Evolutionary conservation across 164 flowering plant species (phyloP).

Genomic region (Vitis labrusca): DNA sequence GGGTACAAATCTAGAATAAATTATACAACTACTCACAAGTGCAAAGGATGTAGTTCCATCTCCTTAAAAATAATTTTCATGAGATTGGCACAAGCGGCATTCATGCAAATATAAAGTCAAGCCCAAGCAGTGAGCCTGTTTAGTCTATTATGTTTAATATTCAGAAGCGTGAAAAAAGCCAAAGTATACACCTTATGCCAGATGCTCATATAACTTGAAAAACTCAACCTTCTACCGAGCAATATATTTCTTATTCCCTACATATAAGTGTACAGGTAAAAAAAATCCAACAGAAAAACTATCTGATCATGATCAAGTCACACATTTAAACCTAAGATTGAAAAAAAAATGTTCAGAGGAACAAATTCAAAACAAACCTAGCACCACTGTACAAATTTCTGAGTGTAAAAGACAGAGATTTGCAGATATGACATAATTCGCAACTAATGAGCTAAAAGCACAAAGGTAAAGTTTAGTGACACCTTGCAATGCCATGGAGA

Average conservation of each 20-base stretch:
- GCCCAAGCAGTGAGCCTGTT: not conserved
- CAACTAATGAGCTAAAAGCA: not conserved
- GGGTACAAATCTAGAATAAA: no score
- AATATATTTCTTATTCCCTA: not conserved
- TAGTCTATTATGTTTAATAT: not conserved
- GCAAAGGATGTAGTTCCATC: not conserved
- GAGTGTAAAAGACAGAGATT: not conserved
- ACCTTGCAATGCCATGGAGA: conserved; percentile 66
- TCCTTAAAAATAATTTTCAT: not conserved
- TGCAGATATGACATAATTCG: not conserved
- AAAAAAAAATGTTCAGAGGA: not conserved
- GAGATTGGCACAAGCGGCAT: not conserved
- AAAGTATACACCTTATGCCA: not conserved
- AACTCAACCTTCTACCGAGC: not conserved
- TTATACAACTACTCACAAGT: no score
- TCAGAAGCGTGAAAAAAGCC: not conserved
- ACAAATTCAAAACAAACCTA: not conserved
- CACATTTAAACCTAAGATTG: not conserved
- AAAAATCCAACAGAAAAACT: not conserved
- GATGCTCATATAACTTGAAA: not conserved
- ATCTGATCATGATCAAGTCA: not conserved
- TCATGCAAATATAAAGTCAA: no score
- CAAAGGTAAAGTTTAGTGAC: conserved; percentile 6
- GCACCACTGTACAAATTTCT: not conserved
- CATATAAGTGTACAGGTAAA: not conserved